A percentile compares a stretch with the other conserved stretches of the same genome.
These are phyloP conservation scores for Colletotrichum lini DNA, from an alignment of 2,329 filamentous ascomycete genomes.

Conservation along the genomic window DNA sequence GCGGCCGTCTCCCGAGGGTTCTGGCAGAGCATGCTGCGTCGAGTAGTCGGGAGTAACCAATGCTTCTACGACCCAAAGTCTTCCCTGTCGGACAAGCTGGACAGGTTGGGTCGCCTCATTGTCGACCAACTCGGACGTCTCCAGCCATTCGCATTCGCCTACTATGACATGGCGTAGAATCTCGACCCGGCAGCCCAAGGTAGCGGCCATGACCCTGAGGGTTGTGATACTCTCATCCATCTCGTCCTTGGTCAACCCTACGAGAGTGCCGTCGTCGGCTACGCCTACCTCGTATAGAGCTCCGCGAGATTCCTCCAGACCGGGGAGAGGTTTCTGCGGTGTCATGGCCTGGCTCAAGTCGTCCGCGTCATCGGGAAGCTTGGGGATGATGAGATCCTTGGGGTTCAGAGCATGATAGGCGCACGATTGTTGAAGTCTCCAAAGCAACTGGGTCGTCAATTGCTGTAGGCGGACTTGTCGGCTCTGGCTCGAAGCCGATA, in stretches of 20 bases:
- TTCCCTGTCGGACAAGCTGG: constrained; percentile 57
- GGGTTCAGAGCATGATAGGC: constrained; percentile 88
- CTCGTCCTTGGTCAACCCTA: constrained; percentile 91
- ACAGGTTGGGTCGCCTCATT: constrained; percentile 45
- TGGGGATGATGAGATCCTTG: constrained; percentile 80
- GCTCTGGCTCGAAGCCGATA: constrained; percentile 71
- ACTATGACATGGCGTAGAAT: constrained; percentile 87
- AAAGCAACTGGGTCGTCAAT: constrained; percentile 93
- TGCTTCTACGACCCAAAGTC: constrained; percentile 91
- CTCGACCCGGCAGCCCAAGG: constrained; percentile 87
- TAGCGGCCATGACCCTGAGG: constrained; percentile 90
- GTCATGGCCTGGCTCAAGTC: constrained; percentile 62
- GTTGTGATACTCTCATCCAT: constrained; percentile 92
- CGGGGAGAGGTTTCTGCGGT: constrained; percentile 75
- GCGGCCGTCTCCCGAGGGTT: constrained; percentile 41
- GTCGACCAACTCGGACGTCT: constrained; percentile 54
- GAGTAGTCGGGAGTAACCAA: constrained; percentile 83
- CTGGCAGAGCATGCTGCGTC: constrained; percentile 45
- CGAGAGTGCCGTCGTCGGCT: constrained; percentile 91
- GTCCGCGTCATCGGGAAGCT: constrained; percentile 76
- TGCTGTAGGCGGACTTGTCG: constrained; percentile 90
- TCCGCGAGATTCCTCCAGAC: constrained; percentile 92
- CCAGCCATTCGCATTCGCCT: constrained; percentile 84
- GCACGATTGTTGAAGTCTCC: constrained; percentile 95
- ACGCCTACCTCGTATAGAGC: constrained; percentile 98